Evolutionary conservation across 2,329 filamentous ascomycete genomes (phyloP).

Genomic region (Fusarium sp.): DNA sequence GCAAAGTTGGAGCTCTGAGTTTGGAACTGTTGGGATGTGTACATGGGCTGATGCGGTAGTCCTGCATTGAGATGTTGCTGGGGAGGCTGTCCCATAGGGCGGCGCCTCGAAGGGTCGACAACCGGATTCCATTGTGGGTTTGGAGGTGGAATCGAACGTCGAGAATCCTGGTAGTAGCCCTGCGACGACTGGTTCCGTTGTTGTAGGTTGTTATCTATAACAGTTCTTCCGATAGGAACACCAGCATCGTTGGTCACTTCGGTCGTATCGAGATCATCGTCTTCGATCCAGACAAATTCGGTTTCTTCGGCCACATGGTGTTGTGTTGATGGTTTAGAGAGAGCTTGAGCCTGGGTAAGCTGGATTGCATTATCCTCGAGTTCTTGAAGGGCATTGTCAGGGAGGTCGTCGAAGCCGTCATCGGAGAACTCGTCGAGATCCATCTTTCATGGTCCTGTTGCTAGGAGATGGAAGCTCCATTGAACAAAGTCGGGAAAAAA

Average conservation of each 20-base stretch:
- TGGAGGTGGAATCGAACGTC: constrained; percentile 52
- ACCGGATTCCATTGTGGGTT: constrained; percentile 59
- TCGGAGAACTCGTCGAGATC: constrained; percentile 73
- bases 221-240: constrained; percentile 56
- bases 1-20: constrained; percentile 50
- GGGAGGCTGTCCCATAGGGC: constrained; percentile 27
- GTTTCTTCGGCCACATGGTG: constrained; percentile 49
- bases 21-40: constrained; percentile 52
- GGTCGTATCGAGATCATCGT: constrained; percentile 72
- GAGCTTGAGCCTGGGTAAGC: constrained; percentile 64
- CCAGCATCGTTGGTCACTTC: constrained; percentile 68
- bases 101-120: constrained; percentile 48
- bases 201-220: constrained; percentile 56
- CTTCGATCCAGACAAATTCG: constrained; percentile 64
- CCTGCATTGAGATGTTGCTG: constrained; percentile 34
- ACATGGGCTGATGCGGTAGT: constrained; percentile 42
- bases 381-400: constrained; percentile 70
- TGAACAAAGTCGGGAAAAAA: constrained; percentile 23
- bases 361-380: constrained; percentile 76
- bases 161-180: constrained; percentile 39
- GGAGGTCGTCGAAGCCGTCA: constrained; percentile 74
- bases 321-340: constrained; percentile 45
- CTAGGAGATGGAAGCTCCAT: constrained; percentile 39
- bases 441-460: constrained; percentile 49
- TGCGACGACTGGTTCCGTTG: constrained; percentile 51